A percentile compares a stretch with the other conserved stretches of the same genome.
These are phyloP conservation scores for Dimargaris xerosporica DNA, from an alignment of 192 early-diverging fungal genomes.

Conservation along the genomic window DNA sequence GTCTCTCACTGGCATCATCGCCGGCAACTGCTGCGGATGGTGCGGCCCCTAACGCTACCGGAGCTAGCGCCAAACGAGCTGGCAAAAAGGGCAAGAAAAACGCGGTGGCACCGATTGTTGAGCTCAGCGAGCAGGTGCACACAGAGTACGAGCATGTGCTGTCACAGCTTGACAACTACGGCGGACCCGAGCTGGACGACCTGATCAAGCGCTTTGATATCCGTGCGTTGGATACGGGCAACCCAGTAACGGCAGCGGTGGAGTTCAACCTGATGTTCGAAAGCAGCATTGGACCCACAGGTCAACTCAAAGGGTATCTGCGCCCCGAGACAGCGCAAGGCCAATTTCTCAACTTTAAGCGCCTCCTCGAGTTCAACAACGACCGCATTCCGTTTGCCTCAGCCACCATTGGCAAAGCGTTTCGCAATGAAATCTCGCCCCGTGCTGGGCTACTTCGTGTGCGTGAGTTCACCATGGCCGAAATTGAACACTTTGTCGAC, in stretches of 20 bases:
- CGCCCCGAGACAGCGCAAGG: conserved; percentile 99
- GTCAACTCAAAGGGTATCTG: conserved; percentile 83
- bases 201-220: conserved; percentile 75
- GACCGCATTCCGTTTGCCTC: conserved; percentile 99
- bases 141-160: conserved; percentile 72
- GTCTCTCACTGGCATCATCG: conserved; percentile 12
- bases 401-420: conserved; percentile 91
- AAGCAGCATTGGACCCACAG: conserved; percentile 94
- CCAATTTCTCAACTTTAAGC: conserved; percentile 98
- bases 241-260: conserved; percentile 74
- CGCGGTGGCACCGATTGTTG: conserved; percentile 35
- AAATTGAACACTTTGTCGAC: conserved; percentile 99
- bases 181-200: conserved; percentile 66
- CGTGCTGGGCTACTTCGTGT: conserved; percentile 88
- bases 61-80: conserved; percentile 31
- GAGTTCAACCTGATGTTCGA: conserved; percentile 99
- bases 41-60: conserved; percentile 17
- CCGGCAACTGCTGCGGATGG: conserved; percentile 13
- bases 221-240: conserved; percentile 80
- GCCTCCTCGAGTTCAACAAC: conserved; percentile 94
- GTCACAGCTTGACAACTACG: conserved; percentile 94
- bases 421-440: conserved; percentile 98
- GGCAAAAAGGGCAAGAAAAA: conserved; percentile 62
- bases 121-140: conserved; percentile 40
- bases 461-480: conserved; percentile 96